Evolutionary conservation across 108 stramenopile genomes (phyloP), one percentile per base, ranked within the genome.

Genomic region (Discostella stelligeroides): DNA sequence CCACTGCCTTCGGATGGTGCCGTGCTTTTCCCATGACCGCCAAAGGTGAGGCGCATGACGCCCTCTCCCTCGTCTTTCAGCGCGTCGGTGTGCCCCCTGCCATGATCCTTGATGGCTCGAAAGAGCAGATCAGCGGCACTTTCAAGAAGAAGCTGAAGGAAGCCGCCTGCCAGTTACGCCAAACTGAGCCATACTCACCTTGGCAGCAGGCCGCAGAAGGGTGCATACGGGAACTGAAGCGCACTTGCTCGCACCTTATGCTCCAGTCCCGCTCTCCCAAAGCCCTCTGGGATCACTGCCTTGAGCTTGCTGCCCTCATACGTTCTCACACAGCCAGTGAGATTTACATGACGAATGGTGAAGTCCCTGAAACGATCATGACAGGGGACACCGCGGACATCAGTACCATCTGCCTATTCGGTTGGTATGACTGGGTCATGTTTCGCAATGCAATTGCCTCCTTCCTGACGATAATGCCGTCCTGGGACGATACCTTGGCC

Each of bases 21-120:
- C 34, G 58, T 4, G 69, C 54, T 1, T 73, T 46, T 63, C 72
- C 68, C 13, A 74, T 81, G 60, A 41, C 45, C 17, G n/a, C n/a
- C 21, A 75, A 75, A 37, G 24, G 60, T 54, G 68, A 71, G 7
- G 78, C 73, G 0, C 73, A 75, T 40, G 25, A 73, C 1, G 46
- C 76, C 10, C 72, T 77, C 12, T 48, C 45, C 14, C n/a, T 40
- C 12, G 21, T 82, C 0, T 70, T 76, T 39, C 11, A 25, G 18
- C 17, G 41, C 0, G 69, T 46, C 18, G 82, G 82, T 17, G 68
- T 83, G 0, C 82, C 82, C 0, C 29, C 7, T 15, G 60, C 28
- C 14, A 60, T 83, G 49, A 71, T 83, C 13, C 27, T 56, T 1
- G 82, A 83, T 69, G 45, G 50, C 45, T 55, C 76, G 11, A 60